phyloP scores from a whole-genome alignment of 768 basidiomycete species.

The Hemileccinum impolitum region DNA sequence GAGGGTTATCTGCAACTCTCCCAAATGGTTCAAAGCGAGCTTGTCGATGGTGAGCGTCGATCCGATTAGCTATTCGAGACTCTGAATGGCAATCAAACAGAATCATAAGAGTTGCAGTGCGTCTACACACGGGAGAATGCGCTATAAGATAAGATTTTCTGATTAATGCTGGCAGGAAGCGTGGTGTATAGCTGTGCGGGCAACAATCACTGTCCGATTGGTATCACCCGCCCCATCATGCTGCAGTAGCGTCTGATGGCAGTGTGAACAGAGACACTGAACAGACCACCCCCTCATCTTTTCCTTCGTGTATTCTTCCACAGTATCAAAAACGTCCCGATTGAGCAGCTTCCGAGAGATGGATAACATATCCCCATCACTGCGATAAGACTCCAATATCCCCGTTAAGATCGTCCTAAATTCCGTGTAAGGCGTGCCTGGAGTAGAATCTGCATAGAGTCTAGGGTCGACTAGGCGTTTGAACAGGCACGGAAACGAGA shows the following conservation, averaged over 20 bases:
- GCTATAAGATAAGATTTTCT: constrained; percentile 5
- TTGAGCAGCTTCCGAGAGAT: constrained; percentile 82
- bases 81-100: constrained; percentile 8
- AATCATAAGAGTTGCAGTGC: constrained; percentile 5
- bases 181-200: constrained; percentile 64
- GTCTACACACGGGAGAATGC: background rate
- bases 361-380: constrained; percentile 84
- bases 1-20: constrained; percentile 53
- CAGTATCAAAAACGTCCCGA: constrained; percentile 74
- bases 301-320: constrained; percentile 58
- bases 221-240: constrained; percentile 17
- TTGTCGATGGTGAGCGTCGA: constrained; percentile 31
- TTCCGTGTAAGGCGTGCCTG: constrained; percentile 78
- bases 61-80: background rate
- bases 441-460: constrained; percentile 44
- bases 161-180: constrained; percentile 34
- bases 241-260: constrained; percentile 45
- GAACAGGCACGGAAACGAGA: constrained; percentile 92
- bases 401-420: constrained; percentile 87
- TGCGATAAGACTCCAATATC: constrained; percentile 94
- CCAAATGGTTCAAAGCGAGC: constrained; percentile 53
- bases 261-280: constrained; percentile 46
- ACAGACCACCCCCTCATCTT: constrained; percentile 63
- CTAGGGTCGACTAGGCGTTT: constrained; percentile 83
- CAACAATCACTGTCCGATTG: constrained; percentile 38